Evolutionary conservation across 2,329 filamentous ascomycete species (phyloP).

Genomic region (Diaporthe humulicola): DNA sequence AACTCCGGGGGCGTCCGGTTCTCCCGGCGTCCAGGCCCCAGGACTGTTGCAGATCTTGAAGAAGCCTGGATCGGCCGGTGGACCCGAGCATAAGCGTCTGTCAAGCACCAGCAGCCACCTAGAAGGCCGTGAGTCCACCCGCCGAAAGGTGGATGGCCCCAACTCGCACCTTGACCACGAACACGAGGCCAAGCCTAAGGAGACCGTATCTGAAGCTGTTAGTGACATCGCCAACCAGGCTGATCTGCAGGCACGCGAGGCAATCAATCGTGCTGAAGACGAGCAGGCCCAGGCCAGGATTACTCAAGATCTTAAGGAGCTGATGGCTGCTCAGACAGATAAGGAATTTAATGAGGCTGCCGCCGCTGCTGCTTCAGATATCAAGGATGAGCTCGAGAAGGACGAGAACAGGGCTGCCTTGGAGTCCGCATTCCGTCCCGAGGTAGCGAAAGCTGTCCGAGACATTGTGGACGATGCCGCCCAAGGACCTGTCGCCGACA

Average conservation of each 20-base stretch:
- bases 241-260: slow-evolving; percentile 72
- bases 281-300: slow-evolving; percentile 63
- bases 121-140: slow-evolving; percentile 42
- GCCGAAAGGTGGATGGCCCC: slow-evolving; percentile 53
- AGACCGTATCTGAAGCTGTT: slow-evolving; percentile 80
- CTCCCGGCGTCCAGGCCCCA: slow-evolving; percentile 51
- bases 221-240: slow-evolving; percentile 71
- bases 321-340: slow-evolving; percentile 65
- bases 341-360: slow-evolving; percentile 67
- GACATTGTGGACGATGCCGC: slow-evolving; percentile 69
- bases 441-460: slow-evolving; percentile 63
- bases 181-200: slow-evolving; percentile 56
- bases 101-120: slow-evolving; percentile 38
- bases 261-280: slow-evolving; percentile 69
- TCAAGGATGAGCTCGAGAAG: slow-evolving; percentile 68
- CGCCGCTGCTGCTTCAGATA: slow-evolving; percentile 59
- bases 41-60: slow-evolving; percentile 48
- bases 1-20: slow-evolving; percentile 63
- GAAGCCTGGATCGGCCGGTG: slow-evolving; percentile 59
- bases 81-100: slow-evolving; percentile 56
- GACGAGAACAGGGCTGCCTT: slow-evolving; percentile 65
- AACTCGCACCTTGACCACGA: slow-evolving; percentile 33
- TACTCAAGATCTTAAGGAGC: slow-evolving; percentile 61
- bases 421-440: slow-evolving; percentile 65
- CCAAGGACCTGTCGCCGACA: slow-evolving; percentile 79